A percentile compares a stretch with the other conserved stretches of the same genome.
phyloP scores from a whole-genome alignment of 805 yeast genomes.

The Martiniozyma abietophila region DNA sequence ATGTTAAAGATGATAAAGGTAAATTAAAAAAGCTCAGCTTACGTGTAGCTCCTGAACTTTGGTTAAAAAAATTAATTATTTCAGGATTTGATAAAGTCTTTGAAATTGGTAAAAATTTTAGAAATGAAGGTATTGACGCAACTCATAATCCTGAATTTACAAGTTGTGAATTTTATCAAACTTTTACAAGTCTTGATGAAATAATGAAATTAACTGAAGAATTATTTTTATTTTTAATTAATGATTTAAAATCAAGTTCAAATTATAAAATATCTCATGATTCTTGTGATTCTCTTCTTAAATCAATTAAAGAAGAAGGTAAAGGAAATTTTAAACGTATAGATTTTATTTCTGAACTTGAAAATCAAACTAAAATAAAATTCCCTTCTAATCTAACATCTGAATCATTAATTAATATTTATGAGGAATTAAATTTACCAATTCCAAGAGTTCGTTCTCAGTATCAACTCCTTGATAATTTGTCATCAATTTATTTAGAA shows the following conservation, averaged over 20 bases:
- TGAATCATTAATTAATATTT: conserved; percentile 33
- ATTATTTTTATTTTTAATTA: conserved; percentile 36
- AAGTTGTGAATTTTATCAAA: conserved; percentile 79
- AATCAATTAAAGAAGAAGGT: conserved; percentile 11
- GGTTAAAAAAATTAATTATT: conserved; percentile 78
- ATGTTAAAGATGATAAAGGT: conserved; percentile 22
- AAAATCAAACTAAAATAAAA: conserved; percentile 36
- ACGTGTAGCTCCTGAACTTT: conserved; percentile 90
- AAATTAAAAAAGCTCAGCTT: conserved; percentile 37
- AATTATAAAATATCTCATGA: conserved; percentile 15
- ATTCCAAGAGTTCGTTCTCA: conserved; percentile 36
- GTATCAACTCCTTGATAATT: conserved; percentile 27
- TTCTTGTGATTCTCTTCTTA: conserved; percentile 15
- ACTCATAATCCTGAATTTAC: conserved; percentile 95
- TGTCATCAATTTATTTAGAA: conserved; percentile 45
- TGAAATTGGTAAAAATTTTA: conserved; percentile 76
- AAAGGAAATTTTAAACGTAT: conserved; percentile 30
- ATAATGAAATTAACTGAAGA: conserved; percentile 57
- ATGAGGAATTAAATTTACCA: conserved; percentile 26
- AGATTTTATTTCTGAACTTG: conserved; percentile 64
- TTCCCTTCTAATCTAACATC: conserved; percentile 35
- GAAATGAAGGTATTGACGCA: conserved; percentile 89
- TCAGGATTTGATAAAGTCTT: conserved; percentile 81
- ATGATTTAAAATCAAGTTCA: conserved; percentile 20
- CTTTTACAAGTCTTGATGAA: conserved; percentile 57